phyloP scores from a whole-genome alignment of 306 rosid species.

The Sechiopsis laciniata region DNA sequence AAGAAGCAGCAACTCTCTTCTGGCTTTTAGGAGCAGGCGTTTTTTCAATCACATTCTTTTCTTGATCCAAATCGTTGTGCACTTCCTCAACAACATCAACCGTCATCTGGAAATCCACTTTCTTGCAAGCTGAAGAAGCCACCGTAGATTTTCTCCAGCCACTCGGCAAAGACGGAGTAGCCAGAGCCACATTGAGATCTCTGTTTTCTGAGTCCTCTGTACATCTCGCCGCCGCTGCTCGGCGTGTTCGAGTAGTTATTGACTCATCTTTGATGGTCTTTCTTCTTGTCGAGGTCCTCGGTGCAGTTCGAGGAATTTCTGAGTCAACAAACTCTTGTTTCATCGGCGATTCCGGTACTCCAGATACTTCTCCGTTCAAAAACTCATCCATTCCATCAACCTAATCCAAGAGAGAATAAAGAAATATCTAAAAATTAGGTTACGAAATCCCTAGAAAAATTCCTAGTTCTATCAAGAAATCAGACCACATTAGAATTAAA shows the following conservation, averaged over 20 bases:
- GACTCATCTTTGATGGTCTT: conserved; percentile 34
- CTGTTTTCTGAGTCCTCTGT: conserved; percentile 39
- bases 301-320: conserved; percentile 32
- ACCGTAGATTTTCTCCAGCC: conserved; percentile 31
- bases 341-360: conserved; percentile 25
- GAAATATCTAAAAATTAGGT: background rate
- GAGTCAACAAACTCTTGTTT: conserved; percentile 31
- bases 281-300: conserved; percentile 44
- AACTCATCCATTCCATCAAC: conserved; percentile 78
- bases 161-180: conserved; percentile 50
- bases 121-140: conserved; percentile 30
- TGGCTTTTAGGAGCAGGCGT: conserved; percentile 48
- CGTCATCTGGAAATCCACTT: conserved; percentile 30
- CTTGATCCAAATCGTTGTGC: conserved; percentile 22
- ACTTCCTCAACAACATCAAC: conserved; percentile 22
- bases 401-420: conserved; percentile 27
- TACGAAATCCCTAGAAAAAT: too few relatives aligned
- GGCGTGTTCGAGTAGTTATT: conserved; percentile 28
- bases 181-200: conserved; percentile 27
- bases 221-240: conserved; percentile 24
- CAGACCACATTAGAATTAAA: background rate
- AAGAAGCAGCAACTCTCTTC: conserved; percentile 30
- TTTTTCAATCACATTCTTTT: conserved; percentile 25
- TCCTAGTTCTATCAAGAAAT: background rate
- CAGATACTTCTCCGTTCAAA: conserved; percentile 32